Base-by-base conservation (phyloP, 2,329 filamentous ascomycete species). In the Didymella sp. region DNA sequence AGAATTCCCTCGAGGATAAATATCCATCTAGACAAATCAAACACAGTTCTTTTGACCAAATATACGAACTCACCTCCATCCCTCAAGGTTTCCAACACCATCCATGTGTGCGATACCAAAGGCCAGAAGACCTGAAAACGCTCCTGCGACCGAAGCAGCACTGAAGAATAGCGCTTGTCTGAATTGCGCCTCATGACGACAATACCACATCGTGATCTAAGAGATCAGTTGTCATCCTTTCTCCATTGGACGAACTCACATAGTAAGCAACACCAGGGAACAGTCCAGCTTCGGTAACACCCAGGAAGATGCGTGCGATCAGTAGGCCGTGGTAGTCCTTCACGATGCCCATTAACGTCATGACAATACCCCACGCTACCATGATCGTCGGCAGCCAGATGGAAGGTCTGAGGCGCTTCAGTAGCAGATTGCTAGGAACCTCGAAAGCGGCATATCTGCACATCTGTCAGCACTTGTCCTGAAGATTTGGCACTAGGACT, bases 141-240 rank as follows among this genome's bases (percentile, higher is more conserved):
- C 85, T 25, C 83, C 84, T 0, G 85, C 84, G 6, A 86, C 73
- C 6, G 82, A 81, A 2, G 83, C 82, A 12, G 83, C 84, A 31
- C 80, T 84, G 69, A 83, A 87, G 69, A 87, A 88, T 12, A 87
- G 75, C 1, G 84, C 82, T 54, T 86, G 81, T 6, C 85, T 77
- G 30, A 81, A 84, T 42, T 85, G 84, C 50, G 82, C 77, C 64
- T 87, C 85, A 38, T 85, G 81, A n/a, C 82, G 77, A 51, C 82
- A 83, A 60, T 88, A 88, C 84, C 85, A 88, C 77, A 85, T 85
- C 1, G 84, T 86, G 13, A 87, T 79, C 57, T 86, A 22, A 13
- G 19, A 22, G 3, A 13, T 38, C 19, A 38, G 35, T n/a, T 38
- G 17, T 38, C 17, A 19, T 22, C 35, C 9, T 8, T 15, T 6